Evolutionary conservation across 768 basidiomycete genomes (phyloP).

Genomic region (Stropharia rugosoannulata): DNA sequence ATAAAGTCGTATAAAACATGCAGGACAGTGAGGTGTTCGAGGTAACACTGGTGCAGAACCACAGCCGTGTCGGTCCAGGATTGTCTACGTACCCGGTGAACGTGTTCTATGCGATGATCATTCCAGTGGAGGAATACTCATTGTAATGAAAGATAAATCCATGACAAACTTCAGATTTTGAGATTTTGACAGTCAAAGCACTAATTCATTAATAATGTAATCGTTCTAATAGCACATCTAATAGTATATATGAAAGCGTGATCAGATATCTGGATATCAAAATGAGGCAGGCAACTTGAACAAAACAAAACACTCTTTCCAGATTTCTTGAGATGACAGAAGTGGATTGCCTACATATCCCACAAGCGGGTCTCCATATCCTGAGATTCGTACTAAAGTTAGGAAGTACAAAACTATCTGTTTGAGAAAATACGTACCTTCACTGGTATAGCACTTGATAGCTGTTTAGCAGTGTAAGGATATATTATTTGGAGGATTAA

Average conservation of each 20-base stretch:
- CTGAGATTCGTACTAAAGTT: neutral
- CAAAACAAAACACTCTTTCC: neutral
- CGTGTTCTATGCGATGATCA: too few species aligned
- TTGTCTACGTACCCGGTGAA: too few species aligned
- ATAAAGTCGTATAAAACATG: too few species aligned
- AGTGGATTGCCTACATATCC: neutral
- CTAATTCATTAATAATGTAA: too few species aligned
- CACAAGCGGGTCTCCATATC: neutral
- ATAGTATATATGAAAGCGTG: neutral
- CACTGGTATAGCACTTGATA: neutral
- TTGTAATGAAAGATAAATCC: too few species aligned
- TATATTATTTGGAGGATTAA: neutral
- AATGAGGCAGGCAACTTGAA: neutral
- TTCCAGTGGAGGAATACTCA: too few species aligned
- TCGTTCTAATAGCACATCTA: too few species aligned
- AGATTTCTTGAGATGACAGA: neutral
- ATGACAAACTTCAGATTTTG: too few species aligned
- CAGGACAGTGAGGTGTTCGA: too few species aligned
- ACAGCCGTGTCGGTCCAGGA: too few species aligned
- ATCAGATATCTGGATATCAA: neutral
- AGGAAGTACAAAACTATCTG: neutral
- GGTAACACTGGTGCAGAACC: too few species aligned
- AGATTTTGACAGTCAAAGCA: too few species aligned
- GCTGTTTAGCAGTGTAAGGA: neutral
- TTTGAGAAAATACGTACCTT: neutral